Conservation (phyloP, 371 early-diverging fungal species). For the Capillidium rhysosporum region DNA sequence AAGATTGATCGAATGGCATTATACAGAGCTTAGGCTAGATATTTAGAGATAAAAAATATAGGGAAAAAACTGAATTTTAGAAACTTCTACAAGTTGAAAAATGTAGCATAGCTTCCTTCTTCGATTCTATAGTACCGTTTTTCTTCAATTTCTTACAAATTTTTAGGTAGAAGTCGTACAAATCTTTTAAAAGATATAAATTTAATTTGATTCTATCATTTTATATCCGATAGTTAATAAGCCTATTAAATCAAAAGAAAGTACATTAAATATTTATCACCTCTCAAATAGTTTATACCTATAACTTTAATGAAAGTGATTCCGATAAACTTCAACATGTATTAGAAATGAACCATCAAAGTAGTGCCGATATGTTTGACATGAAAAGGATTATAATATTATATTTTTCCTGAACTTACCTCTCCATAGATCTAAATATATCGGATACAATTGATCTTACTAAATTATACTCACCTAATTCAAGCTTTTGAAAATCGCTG, state of each 20-base stretch:
- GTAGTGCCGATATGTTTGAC: slow-evolving; percentile 96
- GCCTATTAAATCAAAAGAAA: slow-evolving; percentile 18
- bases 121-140: slow-evolving; percentile 20
- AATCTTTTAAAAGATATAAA: slow-evolving; percentile 76
- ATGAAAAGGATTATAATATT: slow-evolving; percentile 79
- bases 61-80: neutral
- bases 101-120: slow-evolving; percentile 68
- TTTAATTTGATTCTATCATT: slow-evolving; percentile 47
- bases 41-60: slow-evolving; percentile 18
- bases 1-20: slow-evolving; percentile 68
- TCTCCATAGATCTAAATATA: slow-evolving; percentile 21
- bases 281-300: slow-evolving; percentile 97
- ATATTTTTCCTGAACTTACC: slow-evolving; percentile 22
- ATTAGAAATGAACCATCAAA: slow-evolving; percentile 88
- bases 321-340: slow-evolving; percentile 37
- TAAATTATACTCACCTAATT: slow-evolving; percentile 34
- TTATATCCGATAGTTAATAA: slow-evolving; percentile 85
- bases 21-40: slow-evolving; percentile 80
- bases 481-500: slow-evolving; percentile 62
- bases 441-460: slow-evolving; percentile 22
- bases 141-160: slow-evolving; percentile 48
- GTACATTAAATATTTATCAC: slow-evolving; percentile 71
- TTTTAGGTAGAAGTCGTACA: slow-evolving; percentile 89
- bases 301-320: slow-evolving; percentile 79
- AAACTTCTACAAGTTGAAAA: slow-evolving; percentile 77